Base-by-base conservation (phyloP, 139 green algal genomes). In the Marvania coccoides region DNA sequence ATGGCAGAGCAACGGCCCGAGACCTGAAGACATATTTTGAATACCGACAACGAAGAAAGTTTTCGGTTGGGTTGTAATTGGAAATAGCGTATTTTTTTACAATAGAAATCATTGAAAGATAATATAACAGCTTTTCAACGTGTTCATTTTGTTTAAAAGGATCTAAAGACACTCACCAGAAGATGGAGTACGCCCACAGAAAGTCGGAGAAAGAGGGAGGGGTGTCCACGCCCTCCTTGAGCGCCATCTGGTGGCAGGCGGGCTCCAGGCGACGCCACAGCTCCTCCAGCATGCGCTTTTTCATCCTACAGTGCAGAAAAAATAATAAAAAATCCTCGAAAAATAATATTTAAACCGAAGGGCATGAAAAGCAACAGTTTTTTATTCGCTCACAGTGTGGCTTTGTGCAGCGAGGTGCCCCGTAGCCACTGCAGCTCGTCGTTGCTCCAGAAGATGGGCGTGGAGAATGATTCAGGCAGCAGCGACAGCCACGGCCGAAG, bases 341-440 rank as follows among this genome's bases (percentile, higher is more conserved):
- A 23, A 62, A 65, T 64, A 12, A 12, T 15, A 12, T 67, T 15
- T 65, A 12, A 28, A 65, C 40, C 29, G n/a, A 51, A 51, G 19
- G 19, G 42, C 19, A 51, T 28, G 42, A 51, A 19, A 19, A 5
- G 35, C 42, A 15, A 12, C 37, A 12, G 55, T 62, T 47, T 23
- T 64, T 55, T 62, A 10, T 30, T 65, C 33, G 54, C 55, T 35
- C 36, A 77, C 74, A 45, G 12, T 34, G 76, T 72, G 24, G 87
- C 87, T 6, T 58, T 37, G 36, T 81, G 59, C 39, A 95, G 68
- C 14, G 76, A 77, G 13, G 87, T 95, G 24, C 88, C 88, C 23
- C 70, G 59, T 45, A 95, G 77, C 71, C 83, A 81, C 23, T 67
- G 10, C 63, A 90, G n/a, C 58, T 91, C 78, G 19, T 63, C 47